These are phyloP conservation scores for Bruguiera sexangula DNA, from an alignment of 345 rosid genomes.

Conservation along the genomic window DNA sequence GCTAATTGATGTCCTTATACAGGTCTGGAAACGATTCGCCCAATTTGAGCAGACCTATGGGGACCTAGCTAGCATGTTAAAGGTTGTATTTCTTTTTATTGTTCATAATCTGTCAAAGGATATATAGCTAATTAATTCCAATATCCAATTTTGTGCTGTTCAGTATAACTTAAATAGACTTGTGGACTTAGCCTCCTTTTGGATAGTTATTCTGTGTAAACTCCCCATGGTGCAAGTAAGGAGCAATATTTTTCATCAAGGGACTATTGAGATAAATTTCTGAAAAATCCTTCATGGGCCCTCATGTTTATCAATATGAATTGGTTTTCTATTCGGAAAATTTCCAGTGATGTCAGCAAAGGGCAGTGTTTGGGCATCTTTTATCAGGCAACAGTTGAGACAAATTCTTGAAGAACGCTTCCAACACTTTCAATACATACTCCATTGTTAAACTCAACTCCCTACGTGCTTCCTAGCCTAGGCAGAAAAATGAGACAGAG, in stretches of 20 bases:
- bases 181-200: too few species aligned
- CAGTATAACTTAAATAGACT: too few species aligned
- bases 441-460: too few species aligned
- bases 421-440: too few species aligned
- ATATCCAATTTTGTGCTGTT: not conserved
- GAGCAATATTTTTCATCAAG: not conserved
- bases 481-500: too few species aligned
- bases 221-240: too few species aligned
- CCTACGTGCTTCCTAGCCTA: too few species aligned
- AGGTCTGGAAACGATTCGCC: constrained; percentile 85
- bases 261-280: not conserved
- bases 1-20: constrained; percentile 15
- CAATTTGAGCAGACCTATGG: constrained; percentile 94
- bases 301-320: not conserved
- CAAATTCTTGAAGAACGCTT: too few species aligned
- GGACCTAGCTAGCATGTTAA: constrained; percentile 83
- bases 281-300: not conserved
- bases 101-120: not conserved
- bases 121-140: not conserved
- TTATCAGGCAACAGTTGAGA: too few species aligned
- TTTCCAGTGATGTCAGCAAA: too few species aligned
- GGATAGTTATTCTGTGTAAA: too few species aligned
- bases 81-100: constrained; percentile 44
- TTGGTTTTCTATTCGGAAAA: not conserved
- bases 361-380: too few species aligned